Base-by-base conservation (phyloP, 495 filamentous ascomycete genomes). In the Tuber magnatum region DNA sequence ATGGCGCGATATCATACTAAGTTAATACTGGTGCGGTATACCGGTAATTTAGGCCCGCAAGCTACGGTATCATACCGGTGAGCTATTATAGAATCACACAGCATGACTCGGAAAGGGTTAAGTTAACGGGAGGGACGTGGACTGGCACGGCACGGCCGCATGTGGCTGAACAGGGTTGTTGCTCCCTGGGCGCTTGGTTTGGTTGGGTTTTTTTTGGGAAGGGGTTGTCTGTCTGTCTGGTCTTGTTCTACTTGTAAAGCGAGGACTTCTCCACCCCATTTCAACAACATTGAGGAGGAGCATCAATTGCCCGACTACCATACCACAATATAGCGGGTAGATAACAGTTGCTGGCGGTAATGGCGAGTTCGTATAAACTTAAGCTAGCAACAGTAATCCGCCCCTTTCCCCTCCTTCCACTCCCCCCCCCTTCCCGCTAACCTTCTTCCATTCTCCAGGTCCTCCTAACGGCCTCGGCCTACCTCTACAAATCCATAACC, bases 401-500 rank as follows among this genome's bases (percentile, higher is more conserved):
- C 28, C 56, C n/a, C 51, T 32, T 12, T 3, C 3, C 1, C 56
- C 2, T 3, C 10, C 56, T 35, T 3, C 3, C 1, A 28, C 2
- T 3, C 10, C 56, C 18, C 8, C 3, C 12, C 2, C 3, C 22
- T 12, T 61, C 51, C 10, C 12, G 28, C 56, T 65, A 65, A 65
- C 56, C 3, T 28, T 16, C 14, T 14, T 20, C 56, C 12, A 35
- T 65, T 35, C 39, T 35, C 84, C 85, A 86, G 78, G 82, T 85
- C 78, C 85, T 81, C 51, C 85, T 74, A 3, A 84, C 77, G 83
- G 80, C 87, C n/a, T 82, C 72, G 46, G 76, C 74, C 69, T 78
- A 77, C 70, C 46, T 82, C 20, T 82, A 81, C 32, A 78, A 77
- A 32, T 44, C 71, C 12, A 38, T 82, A 16, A 80, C 80, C n/a